Base-by-base conservation (phyloP, 257 asterid genomes). In the Handroanthus guayacan region DNA sequence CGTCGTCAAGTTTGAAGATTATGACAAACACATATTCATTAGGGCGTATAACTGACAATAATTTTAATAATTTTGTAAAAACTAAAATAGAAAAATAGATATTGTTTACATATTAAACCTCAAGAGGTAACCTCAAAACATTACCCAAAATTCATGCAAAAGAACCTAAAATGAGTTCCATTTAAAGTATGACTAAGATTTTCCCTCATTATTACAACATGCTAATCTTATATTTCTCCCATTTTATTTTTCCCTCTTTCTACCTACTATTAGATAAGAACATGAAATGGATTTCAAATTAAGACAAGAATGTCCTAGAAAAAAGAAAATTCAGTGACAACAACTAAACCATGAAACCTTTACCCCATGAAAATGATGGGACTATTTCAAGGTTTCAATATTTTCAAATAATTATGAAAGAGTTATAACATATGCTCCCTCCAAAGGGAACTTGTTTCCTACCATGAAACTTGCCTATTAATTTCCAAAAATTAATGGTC, bases 401-500 rank as follows among this genome's bases (percentile, higher is more conserved):
- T 37, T 75, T 67, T 37, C 2, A 76, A 57, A 74, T 38, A 37
- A 45, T 74, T 51, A 3, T 60, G 72, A 60, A 17, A 72, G 61
- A 18, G 75, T 74, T 45, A 63, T 71, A 64, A 5, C 79, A 45
- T 51, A 36, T 82, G 86, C 72, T 75, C 70, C 80, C 84, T 72
- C 31, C 70, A 62, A 62, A 56, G 82, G 80, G 5, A 25, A 68
- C 86, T 83, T 83, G 86, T 73, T 80, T 68, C 86, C 75, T 48
- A 54, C 66, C 50, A 56, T 72, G 80, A 61, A 76, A 83, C 80
- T 74, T 5, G 7, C 54, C 41, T 62, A 62, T 50, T 64, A 13
- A 37, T 37, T 36, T 52, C 11, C 41, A 5, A 31, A 69, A n/a
- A 55, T 6, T 16, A 62, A 52, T 72, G 85, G 77, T 77, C 85